A percentile compares a stretch with the other conserved stretches of the same genome.
These are phyloP conservation scores for Hypoxylon intermedium DNA, from an alignment of 495 filamentous ascomycete genomes.

Conservation along the genomic window DNA sequence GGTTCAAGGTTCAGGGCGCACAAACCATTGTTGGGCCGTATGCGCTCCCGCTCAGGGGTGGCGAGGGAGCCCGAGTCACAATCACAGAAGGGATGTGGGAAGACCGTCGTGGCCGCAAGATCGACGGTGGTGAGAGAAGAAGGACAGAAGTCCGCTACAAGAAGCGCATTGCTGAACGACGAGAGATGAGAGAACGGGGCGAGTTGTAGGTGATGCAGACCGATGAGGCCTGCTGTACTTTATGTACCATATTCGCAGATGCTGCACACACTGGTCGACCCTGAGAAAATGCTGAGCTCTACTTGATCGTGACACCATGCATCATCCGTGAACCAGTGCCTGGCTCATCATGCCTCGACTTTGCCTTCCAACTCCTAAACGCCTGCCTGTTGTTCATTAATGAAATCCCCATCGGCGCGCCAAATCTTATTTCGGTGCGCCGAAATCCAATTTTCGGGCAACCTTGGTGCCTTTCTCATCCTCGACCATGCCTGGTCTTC, in stretches of 20 bases:
- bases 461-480: conserved; percentile 72
- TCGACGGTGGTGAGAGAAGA: conserved; percentile 95
- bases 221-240: conserved; percentile 21
- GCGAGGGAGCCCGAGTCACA: conserved; percentile 66
- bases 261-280: conserved; percentile 11
- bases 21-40: conserved; percentile 74
- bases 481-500: conserved; percentile 76
- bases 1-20: conserved; percentile 69
- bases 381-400: conserved; percentile 8
- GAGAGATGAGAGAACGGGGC: conserved; percentile 50
- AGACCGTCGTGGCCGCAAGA: conserved; percentile 79
- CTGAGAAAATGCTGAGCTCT: conserved; percentile 4
- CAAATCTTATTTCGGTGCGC: conserved; percentile 57
- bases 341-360: background rate
- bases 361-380: conserved; percentile 11
- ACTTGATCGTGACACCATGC: background rate
- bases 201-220: conserved; percentile 21
- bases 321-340: conserved; percentile 6
- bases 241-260: conserved; percentile 35
- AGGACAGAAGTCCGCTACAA: conserved; percentile 76
- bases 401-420: background rate
- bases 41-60: conserved; percentile 68
- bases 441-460: conserved; percentile 88
- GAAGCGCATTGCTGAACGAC: conserved; percentile 57
- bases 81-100: conserved; percentile 91